A percentile compares a stretch with the other conserved stretches of the same genome.
Conservation (phyloP, 2,329 filamentous ascomycete genomes). For the Lasiodiplodia sp. region DNA sequence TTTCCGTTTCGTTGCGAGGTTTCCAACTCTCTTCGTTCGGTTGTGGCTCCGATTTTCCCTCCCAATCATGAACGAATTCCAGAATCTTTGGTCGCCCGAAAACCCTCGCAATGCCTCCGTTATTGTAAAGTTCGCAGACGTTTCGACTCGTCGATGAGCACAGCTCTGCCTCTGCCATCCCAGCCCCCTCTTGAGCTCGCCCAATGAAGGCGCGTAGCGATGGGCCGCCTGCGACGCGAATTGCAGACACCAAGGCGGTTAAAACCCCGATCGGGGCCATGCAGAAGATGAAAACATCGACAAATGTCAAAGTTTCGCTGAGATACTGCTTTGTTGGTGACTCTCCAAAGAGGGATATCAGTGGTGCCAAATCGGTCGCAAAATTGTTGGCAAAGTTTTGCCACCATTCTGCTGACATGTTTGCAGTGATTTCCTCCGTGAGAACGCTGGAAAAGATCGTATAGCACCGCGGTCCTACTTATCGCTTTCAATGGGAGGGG, state of each 20-base stretch:
- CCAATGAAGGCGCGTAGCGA: conserved; percentile 50
- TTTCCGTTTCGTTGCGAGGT: too few relatives aligned
- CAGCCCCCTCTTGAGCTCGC: conserved; percentile 44
- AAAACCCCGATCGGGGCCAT: conserved; percentile 49
- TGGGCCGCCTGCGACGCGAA: conserved; percentile 37
- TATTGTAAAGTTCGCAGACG: conserved; percentile 51
- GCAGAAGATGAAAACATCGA: conserved; percentile 43
- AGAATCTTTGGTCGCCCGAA: conserved; percentile 46
- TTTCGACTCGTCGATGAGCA: conserved; percentile 49
- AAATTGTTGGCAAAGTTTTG: conserved; percentile 31
- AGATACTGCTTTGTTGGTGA: conserved; percentile 41
- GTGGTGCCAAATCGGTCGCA: conserved; percentile 18
- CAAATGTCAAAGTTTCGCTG: conserved; percentile 33
- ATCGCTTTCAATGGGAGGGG: too few relatives aligned
- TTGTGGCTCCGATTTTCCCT: too few relatives aligned
- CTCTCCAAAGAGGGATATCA: conserved; percentile 37
- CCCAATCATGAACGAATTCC: conserved; percentile 41
- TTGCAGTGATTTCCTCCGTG: too few relatives aligned
- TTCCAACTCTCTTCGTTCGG: too few relatives aligned
- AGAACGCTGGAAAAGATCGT: too few relatives aligned
- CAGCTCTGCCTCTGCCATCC: conserved; percentile 46
- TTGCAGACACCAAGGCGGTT: conserved; percentile 43
- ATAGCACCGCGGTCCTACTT: too few relatives aligned
- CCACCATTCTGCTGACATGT: conserved; percentile 19
- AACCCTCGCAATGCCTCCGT: conserved; percentile 42